These are phyloP conservation scores for Fagus crenata DNA, from an alignment of 306 rosid species.

Conservation along the genomic window DNA sequence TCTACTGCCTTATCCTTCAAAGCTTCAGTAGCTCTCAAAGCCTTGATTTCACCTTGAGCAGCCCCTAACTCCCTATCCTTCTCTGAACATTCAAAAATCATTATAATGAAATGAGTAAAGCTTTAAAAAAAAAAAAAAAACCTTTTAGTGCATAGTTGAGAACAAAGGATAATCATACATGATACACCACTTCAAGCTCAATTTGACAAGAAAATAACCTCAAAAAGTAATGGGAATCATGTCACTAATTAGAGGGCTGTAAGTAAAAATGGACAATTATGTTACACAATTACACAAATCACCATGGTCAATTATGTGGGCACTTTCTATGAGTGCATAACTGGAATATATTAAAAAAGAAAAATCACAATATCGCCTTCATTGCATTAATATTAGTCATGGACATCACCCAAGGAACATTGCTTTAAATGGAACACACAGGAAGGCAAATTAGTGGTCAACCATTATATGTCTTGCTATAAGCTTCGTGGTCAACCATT, in stretches of 20 bases:
- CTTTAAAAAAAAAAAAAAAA: too few relatives aligned
- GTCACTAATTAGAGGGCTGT: background rate
- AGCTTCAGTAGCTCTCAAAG: slow-evolving; percentile 63
- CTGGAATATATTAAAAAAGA: too few relatives aligned
- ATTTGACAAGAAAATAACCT: background rate
- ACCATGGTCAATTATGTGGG: background rate
- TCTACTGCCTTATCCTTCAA: slow-evolving; percentile 79
- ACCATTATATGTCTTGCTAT: too few relatives aligned
- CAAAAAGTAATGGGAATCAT: background rate
- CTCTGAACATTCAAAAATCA: slow-evolving; percentile 44
- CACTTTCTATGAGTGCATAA: too few relatives aligned
- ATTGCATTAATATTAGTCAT: too few relatives aligned
- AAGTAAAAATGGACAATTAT: too few relatives aligned
- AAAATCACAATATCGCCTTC: too few relatives aligned
- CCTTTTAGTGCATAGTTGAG: background rate
- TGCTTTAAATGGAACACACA: too few relatives aligned
- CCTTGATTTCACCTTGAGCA: slow-evolving; percentile 71
- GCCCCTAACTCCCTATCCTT: slow-evolving; percentile 53
- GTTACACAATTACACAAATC: background rate
- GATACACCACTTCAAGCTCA: background rate
- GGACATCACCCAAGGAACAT: too few relatives aligned
- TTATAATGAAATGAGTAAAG: background rate
- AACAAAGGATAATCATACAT: background rate
- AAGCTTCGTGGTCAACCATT: too few relatives aligned
- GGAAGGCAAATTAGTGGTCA: too few relatives aligned